Evolutionary conservation across 2,329 filamentous ascomycete species (phyloP).

Genomic region (Monosporascus sp.): DNA sequence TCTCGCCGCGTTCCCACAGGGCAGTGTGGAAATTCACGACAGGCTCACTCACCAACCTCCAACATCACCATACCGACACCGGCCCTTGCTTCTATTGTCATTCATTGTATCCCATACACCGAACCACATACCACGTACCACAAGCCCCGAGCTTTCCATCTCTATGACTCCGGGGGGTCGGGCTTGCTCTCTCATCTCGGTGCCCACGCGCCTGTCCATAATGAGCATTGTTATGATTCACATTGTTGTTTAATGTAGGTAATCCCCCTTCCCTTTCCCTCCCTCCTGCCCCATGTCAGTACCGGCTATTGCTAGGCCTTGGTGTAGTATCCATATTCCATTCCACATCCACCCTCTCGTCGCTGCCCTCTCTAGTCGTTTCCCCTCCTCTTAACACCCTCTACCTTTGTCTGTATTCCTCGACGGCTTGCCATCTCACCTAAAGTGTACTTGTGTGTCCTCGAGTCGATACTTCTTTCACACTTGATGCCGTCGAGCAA

Average conservation of each 20-base stretch:
- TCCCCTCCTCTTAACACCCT: neutral
- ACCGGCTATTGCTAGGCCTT: neutral
- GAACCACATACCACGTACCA: neutral
- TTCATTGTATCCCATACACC: too few species aligned
- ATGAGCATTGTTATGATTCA: constrained; percentile 21
- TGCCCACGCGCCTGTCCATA: constrained; percentile 4
- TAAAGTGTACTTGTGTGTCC: too few species aligned
- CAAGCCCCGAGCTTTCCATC: neutral
- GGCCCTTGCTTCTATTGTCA: too few species aligned
- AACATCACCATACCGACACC: too few species aligned
- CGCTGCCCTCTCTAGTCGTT: neutral
- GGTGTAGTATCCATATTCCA: neutral
- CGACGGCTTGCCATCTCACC: neutral
- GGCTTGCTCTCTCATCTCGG: constrained; percentile 4
- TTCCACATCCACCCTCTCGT: neutral
- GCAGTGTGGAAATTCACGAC: too few species aligned
- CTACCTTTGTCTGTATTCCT: neutral
- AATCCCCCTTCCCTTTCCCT: constrained; percentile 6
- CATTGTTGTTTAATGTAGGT: constrained; percentile 12
- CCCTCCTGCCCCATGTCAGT: constrained; percentile 1
- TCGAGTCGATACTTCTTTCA: neutral
- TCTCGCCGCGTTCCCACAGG: too few species aligned
- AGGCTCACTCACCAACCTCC: too few species aligned
- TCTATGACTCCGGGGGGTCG: constrained; percentile 6
- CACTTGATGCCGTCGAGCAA: neutral